A percentile compares a stretch with the other conserved stretches of the same genome.
Evolutionary conservation across 495 filamentous ascomycete genomes (phyloP).

Genomic region (Hypoxylon fragiforme): DNA sequence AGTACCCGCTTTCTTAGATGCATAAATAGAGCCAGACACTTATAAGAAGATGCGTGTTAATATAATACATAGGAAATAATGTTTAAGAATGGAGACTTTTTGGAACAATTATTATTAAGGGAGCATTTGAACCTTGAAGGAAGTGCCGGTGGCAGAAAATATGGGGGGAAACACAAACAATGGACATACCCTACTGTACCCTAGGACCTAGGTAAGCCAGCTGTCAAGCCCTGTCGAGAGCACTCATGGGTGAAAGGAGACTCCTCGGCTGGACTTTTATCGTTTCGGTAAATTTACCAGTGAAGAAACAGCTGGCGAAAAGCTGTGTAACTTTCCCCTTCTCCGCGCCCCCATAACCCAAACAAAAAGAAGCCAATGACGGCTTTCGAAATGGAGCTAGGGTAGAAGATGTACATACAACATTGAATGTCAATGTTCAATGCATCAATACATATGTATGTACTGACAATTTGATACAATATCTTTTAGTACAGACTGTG

Average conservation of each 20-base stretch:
- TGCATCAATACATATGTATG: too few relatives aligned
- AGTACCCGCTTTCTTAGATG: background rate
- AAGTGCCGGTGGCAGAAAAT: background rate
- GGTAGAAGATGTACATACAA: too few relatives aligned
- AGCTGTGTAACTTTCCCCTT: slow-evolving; percentile 28
- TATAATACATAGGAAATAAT: too few relatives aligned
- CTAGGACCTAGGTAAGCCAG: too few relatives aligned
- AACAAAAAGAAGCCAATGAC: slow-evolving; percentile 20
- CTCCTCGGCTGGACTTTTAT: slow-evolving; percentile 34
- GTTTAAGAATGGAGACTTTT: too few relatives aligned
- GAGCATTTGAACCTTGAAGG: background rate
- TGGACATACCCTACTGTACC: too few relatives aligned
- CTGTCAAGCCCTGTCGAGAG: background rate
- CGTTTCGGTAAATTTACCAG: slow-evolving; percentile 31
- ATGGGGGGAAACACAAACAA: background rate
- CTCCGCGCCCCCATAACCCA: slow-evolving; percentile 34
- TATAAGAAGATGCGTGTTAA: background rate
- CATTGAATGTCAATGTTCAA: too few relatives aligned
- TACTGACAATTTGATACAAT: too few relatives aligned
- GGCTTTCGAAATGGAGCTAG: too few relatives aligned
- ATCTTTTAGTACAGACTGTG: too few relatives aligned
- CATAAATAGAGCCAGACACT: background rate
- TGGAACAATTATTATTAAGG: too few relatives aligned
- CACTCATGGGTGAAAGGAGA: background rate
- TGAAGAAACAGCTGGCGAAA: slow-evolving; percentile 24